Evolutionary conservation across 108 stramenopile species (phyloP).

Genomic region (Aurantiochytrium sp.): DNA sequence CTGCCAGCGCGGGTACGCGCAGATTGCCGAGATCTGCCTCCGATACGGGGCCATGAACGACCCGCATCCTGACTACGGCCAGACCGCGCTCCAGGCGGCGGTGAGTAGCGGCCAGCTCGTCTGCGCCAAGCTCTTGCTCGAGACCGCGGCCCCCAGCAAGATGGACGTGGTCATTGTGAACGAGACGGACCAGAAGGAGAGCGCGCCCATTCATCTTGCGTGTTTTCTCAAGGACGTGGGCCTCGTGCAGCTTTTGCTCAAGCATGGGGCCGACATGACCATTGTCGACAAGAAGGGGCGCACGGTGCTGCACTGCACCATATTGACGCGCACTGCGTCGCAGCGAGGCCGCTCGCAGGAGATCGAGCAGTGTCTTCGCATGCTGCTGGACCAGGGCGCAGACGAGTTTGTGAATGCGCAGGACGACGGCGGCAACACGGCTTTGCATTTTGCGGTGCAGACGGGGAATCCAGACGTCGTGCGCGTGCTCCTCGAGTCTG

Average conservation of each 20-base stretch:
- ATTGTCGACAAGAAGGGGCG: not conserved
- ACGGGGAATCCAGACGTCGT: not conserved
- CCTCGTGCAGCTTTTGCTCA: not conserved
- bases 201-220: constrained; percentile 11
- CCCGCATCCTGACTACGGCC: constrained; percentile 14
- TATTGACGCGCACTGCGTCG: not conserved
- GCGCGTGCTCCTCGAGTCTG: not conserved
- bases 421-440: not conserved
- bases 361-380: not conserved
- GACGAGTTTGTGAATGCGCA: not conserved
- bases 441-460: constrained; percentile 28
- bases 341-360: not conserved
- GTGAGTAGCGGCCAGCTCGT: not conserved
- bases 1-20: not conserved
- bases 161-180: constrained; percentile 4
- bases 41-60: not conserved
- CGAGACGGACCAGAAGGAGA: not conserved
- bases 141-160: constrained; percentile 4
- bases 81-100: constrained; percentile 24
- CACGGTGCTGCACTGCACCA: not conserved
- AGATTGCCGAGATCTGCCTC: constrained; percentile 8
- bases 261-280: not conserved
- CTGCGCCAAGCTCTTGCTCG: not conserved
- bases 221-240: not conserved
- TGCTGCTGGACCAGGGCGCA: constrained; percentile 18